Base-by-base conservation (phyloP, 257 asterid genomes). In the Jacaranda mimosifolia region DNA sequence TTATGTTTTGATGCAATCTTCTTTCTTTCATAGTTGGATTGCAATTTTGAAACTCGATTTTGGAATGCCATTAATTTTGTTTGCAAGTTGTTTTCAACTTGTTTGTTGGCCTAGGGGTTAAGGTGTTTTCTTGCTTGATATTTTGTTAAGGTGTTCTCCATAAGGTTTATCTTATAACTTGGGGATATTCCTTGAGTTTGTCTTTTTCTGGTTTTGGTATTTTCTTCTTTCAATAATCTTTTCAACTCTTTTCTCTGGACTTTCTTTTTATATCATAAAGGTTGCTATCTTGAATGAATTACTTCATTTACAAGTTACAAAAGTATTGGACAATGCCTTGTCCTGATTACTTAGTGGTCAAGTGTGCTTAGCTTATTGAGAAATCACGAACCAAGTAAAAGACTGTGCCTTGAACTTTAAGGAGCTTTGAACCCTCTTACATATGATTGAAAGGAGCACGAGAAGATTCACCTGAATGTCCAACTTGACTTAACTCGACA, bases 381-480 rank as follows among this genome's bases (percentile, higher is more conserved):
- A 57, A 49, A 64, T 32, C 6, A 13, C 63, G 59, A 69, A 35
- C 4, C 15, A 64, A 52, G 43, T 9, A 8, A 32, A 26, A 26
- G 32, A 26, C 32, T 26, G 32, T 8, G 18, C 57, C 58, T 19
- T 73, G 45, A 73, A 48, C 42, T 39, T 57, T 43, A 65, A 40
- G 43, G 63, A 21, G 7, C 14, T 65, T 62, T 63, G 18, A 52
- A 19, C n/a, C 53, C 13, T 46, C 43, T 65, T 65, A 10, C 48
- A 2, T 48, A 45, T 13, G 35, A 43, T 8, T 70, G 70, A 14
- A 55, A 40, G 63, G 60, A 56, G 53, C 73, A 11, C 32, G 73
- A 78, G 49, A 70, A 9, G 46, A 17, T 53, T 75, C n/a, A 45
- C 65, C 45, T 82, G 68, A 70, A 63, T 74, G 46, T 39, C 52